Conservation (phyloP, 2,329 filamentous ascomycete species). For the Chalara sp. region DNA sequence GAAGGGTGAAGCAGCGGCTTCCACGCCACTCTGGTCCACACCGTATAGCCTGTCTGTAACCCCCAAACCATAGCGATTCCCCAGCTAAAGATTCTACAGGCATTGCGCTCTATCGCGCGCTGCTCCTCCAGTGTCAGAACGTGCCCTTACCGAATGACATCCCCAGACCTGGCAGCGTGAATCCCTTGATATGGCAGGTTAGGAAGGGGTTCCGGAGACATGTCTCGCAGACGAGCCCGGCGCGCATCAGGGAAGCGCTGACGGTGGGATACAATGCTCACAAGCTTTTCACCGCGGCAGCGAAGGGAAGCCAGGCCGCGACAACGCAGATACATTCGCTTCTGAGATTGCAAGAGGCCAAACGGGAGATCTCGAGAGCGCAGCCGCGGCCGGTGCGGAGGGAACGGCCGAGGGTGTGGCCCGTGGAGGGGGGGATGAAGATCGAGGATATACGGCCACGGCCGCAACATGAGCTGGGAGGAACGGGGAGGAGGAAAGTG, state of each 20-base stretch:
- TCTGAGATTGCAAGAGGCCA: constrained; percentile 21
- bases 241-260: constrained; percentile 56
- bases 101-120: constrained; percentile 65
- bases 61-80: background rate
- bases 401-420: constrained; percentile 12
- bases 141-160: constrained; percentile 47
- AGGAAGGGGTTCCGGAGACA: constrained; percentile 58
- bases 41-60: constrained; percentile 40
- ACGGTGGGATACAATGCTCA: constrained; percentile 58
- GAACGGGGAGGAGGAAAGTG: constrained; percentile 42
- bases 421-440: constrained; percentile 30
- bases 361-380: background rate
- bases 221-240: constrained; percentile 46
- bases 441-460: constrained; percentile 44
- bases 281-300: constrained; percentile 21
- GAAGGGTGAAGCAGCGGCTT: no score
- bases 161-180: constrained; percentile 21
- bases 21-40: constrained; percentile 41
- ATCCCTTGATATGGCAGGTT: constrained; percentile 50
- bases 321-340: constrained; percentile 24
- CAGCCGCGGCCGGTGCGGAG: constrained; percentile 5
- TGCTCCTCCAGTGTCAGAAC: constrained; percentile 50
- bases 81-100: constrained; percentile 34
- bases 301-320: constrained; percentile 14
- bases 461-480: constrained; percentile 41